These are phyloP conservation scores for Penicillium fimorum DNA, from an alignment of 495 filamentous ascomycete genomes.

Conservation along the genomic window DNA sequence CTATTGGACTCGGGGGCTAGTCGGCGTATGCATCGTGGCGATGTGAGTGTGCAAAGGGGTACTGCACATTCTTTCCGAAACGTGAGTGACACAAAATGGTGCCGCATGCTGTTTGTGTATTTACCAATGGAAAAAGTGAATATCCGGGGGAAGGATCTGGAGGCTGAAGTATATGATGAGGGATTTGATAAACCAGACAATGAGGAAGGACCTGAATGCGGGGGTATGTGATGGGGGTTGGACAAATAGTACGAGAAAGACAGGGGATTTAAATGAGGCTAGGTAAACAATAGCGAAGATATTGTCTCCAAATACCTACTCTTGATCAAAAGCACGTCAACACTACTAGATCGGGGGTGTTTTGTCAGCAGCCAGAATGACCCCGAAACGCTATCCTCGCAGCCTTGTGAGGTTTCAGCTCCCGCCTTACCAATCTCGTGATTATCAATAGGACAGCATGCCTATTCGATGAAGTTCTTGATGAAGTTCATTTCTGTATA, in stretches of 20 bases:
- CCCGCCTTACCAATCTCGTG: slow-evolving; percentile 9
- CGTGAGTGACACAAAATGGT: slow-evolving; percentile 47
- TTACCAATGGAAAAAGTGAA: slow-evolving; percentile 32
- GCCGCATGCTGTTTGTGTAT: slow-evolving; percentile 54
- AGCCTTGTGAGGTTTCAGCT: not conserved
- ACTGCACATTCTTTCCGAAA: slow-evolving; percentile 69
- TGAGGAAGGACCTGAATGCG: not conserved
- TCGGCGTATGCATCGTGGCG: slow-evolving; percentile 63
- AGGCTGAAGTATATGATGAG: slow-evolving; percentile 31
- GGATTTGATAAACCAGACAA: slow-evolving; percentile 16
- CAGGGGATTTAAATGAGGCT: not conserved
- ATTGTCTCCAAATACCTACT: not conserved
- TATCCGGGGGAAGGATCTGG: slow-evolving; percentile 25
- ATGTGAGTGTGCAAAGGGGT: slow-evolving; percentile 63
- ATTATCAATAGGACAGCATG: slow-evolving; percentile 11
- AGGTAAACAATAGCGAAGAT: not conserved
- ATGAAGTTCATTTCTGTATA: not conserved
- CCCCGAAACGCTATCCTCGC: not conserved
- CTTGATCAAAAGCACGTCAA: not conserved
- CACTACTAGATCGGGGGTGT: not conserved
- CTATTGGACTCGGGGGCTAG: slow-evolving; percentile 61
- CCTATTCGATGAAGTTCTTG: not conserved
- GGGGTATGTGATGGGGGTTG: too few relatives aligned
- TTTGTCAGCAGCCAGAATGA: not conserved
- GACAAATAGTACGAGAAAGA: too few relatives aligned